These are phyloP conservation scores for Candida anutae DNA, from an alignment of 1,139 yeast genomes.

Conservation along the genomic window DNA sequence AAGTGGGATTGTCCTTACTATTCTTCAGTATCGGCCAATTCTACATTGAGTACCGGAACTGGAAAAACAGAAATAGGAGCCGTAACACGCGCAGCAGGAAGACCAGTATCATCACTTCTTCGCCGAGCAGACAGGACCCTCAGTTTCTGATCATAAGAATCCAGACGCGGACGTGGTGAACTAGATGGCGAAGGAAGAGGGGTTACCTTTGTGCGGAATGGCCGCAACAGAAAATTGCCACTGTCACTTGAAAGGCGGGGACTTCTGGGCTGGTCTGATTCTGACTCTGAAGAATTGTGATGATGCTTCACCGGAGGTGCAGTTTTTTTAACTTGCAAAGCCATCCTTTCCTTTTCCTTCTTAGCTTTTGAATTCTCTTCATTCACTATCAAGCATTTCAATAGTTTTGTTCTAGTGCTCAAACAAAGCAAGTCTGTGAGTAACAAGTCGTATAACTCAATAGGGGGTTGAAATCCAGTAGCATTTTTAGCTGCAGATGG, in stretches of 20 bases:
- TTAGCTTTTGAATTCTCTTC: constrained; percentile 24
- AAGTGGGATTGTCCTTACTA: too few species aligned
- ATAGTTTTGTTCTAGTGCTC: constrained; percentile 18
- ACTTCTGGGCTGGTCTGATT: too few species aligned
- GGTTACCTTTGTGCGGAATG: constrained; percentile 35
- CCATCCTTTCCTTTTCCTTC: constrained; percentile 22
- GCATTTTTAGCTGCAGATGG: constrained; percentile 32
- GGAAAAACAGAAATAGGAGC: too few species aligned
- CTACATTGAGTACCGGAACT: too few species aligned
- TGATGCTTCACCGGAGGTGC: constrained; percentile 5
- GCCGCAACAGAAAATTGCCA: constrained; percentile 33
- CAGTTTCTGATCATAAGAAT: too few species aligned
- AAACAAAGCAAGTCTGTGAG: constrained; percentile 22
- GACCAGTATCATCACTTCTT: too few species aligned
- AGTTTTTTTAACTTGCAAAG: constrained; percentile 18
- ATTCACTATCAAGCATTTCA: constrained; percentile 19
- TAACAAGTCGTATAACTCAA: constrained; percentile 19
- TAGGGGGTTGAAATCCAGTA: constrained; percentile 37
- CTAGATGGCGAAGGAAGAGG: constrained; percentile 35
- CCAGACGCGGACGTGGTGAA: too few species aligned
- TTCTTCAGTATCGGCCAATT: too few species aligned
- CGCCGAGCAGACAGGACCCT: too few species aligned
- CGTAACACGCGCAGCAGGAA: too few species aligned
- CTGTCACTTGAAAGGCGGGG: constrained; percentile 13
- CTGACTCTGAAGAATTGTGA: too few species aligned